Percentiles rank a stretch among this genome's conserved stretches.
Evolutionary conservation across 106 monocot genomes (phyloP).

Genomic region (Allium fistulosum): DNA sequence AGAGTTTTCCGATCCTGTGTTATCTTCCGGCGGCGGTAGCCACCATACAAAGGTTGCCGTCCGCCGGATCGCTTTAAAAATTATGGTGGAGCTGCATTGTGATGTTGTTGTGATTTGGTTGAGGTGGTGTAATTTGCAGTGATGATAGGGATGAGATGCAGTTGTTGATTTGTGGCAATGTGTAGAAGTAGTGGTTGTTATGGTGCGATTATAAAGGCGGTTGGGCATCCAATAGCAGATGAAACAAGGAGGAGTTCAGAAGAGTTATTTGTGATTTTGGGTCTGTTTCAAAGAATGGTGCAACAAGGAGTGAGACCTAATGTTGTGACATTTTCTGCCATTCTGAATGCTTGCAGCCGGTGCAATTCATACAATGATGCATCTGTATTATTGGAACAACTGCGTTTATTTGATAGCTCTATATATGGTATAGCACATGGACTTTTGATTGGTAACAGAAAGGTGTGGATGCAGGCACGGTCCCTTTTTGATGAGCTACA

Average conservation of each 20-base stretch:
- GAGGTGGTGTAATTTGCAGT: too few relatives aligned
- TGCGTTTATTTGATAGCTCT: slow-evolving; percentile 72
- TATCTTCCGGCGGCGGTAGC: too few relatives aligned
- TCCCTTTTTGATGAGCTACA: slow-evolving; percentile 75
- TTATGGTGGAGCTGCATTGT: too few relatives aligned
- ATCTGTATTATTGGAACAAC: slow-evolving; percentile 72
- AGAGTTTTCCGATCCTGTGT: too few relatives aligned
- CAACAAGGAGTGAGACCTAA: slow-evolving; percentile 83
- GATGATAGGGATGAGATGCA: too few relatives aligned
- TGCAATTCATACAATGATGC: slow-evolving; percentile 96
- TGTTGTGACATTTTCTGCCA: slow-evolving; percentile 98
- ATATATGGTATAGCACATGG: slow-evolving; percentile 96
- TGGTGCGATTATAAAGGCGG: slow-evolving; percentile 31
- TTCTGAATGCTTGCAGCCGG: slow-evolving; percentile 95
- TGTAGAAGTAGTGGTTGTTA: too few relatives aligned
- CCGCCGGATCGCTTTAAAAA: too few relatives aligned
- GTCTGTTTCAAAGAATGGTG: slow-evolving; percentile 81
- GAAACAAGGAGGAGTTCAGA: slow-evolving; percentile 52
- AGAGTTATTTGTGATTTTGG: slow-evolving; percentile 80
- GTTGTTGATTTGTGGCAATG: too few relatives aligned
- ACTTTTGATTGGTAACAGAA: slow-evolving; percentile 68
- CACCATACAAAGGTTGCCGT: too few relatives aligned
- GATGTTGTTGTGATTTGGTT: too few relatives aligned
- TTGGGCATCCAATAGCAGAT: slow-evolving; percentile 20
- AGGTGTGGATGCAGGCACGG: slow-evolving; percentile 68